phyloP scores from a whole-genome alignment of 139 green algal species.

The Spirogloea muscicola region DNA sequence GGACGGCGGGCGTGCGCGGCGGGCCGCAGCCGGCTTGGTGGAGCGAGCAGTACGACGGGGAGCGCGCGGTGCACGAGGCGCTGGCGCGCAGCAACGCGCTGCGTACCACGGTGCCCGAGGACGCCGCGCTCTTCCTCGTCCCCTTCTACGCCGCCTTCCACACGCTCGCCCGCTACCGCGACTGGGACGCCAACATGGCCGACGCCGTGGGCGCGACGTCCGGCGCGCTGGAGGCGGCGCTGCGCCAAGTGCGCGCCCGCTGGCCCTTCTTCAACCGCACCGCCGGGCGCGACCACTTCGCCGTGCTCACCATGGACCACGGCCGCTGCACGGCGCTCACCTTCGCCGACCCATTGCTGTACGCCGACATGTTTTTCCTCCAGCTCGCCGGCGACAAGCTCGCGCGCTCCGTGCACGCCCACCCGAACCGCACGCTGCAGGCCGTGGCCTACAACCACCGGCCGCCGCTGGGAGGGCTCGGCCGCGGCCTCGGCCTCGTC shows the following conservation, averaged over 20 bases:
- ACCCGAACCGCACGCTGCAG: slow-evolving; percentile 1
- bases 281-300: slow-evolving; percentile 42
- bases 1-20: slow-evolving; percentile 5
- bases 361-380: slow-evolving; percentile 14
- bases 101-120: slow-evolving; percentile 30
- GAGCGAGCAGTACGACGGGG: slow-evolving; percentile 36
- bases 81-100: slow-evolving; percentile 13
- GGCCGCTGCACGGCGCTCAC: slow-evolving; percentile 7
- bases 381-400: not conserved
- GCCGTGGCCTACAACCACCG: not conserved
- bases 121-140: slow-evolving; percentile 47
- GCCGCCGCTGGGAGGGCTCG: not conserved
- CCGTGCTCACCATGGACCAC: slow-evolving; percentile 12
- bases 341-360: not conserved
- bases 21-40: slow-evolving; percentile 3
- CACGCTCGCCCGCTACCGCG: not conserved
- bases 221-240: not conserved
- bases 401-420: not conserved
- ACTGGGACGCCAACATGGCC: slow-evolving; percentile 17
- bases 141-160: slow-evolving; percentile 31
- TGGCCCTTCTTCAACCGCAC: slow-evolving; percentile 17
- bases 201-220: slow-evolving; percentile 6
- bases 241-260: not conserved
- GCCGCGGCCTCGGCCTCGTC: not conserved
- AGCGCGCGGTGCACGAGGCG: slow-evolving; percentile 26